These are phyloP conservation scores for Rhizomucor miehei DNA, from an alignment of 371 early-diverging fungal genomes.

Conservation along the genomic window DNA sequence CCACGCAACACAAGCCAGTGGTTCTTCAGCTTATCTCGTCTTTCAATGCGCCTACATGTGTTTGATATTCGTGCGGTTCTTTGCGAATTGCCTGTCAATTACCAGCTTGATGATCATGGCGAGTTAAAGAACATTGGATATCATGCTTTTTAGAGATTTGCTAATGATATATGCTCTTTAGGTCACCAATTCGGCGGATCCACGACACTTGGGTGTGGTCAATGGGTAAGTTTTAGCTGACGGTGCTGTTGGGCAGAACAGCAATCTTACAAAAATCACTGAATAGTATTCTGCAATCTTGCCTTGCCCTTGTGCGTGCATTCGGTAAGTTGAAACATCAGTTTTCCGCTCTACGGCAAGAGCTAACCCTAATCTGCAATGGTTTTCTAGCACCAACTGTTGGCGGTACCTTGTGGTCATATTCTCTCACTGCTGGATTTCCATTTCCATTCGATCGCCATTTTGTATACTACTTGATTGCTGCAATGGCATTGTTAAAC, in stretches of 20 bases:
- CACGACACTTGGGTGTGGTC: conserved; percentile 60
- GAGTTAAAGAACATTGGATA: no score
- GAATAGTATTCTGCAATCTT: conserved; percentile 51
- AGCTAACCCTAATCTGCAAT: not conserved
- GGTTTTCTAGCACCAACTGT: conserved; percentile 48
- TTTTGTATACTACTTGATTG: conserved; percentile 56
- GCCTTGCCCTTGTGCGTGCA: conserved; percentile 59
- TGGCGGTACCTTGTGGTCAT: conserved; percentile 65
- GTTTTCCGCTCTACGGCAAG: not conserved
- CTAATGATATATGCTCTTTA: not conserved
- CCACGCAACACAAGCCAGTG: not conserved
- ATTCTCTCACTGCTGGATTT: conserved; percentile 55
- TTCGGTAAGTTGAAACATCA: conserved; percentile 38
- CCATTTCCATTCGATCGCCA: conserved; percentile 63
- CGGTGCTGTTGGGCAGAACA: no score
- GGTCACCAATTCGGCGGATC: conserved; percentile 54
- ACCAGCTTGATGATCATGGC: conserved; percentile 65
- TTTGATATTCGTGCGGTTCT: conserved; percentile 40
- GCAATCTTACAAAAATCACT: not conserved
- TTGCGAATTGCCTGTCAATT: conserved; percentile 53
- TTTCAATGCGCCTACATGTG: conserved; percentile 31
- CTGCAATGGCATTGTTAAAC: conserved; percentile 24
- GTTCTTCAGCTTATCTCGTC: conserved; percentile 13
- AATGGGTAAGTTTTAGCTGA: conserved; percentile 64
- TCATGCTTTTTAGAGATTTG: no score